Evolutionary conservation across 2,329 filamentous ascomycete species (phyloP), one percentile per base, ranked within the genome.

Genomic region (Sordariomycetes sp.): DNA sequence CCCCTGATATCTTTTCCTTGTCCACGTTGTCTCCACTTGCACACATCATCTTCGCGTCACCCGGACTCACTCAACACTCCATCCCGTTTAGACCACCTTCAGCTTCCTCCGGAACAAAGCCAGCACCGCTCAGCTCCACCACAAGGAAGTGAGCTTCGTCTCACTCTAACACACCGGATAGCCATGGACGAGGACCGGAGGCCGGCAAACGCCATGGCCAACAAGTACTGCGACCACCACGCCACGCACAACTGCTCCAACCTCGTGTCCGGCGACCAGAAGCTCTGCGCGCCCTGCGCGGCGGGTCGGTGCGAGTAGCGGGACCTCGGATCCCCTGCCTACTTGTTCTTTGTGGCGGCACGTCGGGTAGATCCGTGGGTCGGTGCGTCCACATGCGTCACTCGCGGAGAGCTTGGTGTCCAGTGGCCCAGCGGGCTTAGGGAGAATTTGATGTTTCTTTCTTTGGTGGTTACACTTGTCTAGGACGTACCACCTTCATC

Each of bases 141-240:
- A n/a, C 39, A 15, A 45, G 2, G 15, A 15, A 6, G n/a, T n/a
- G n/a, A n/a, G 39, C 15, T 17, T 7, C 39, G 15, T n/a, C 4
- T 32, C 28, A 8, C 28, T 8, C 6, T 2, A 45, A 3, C 45
- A 24, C 45, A 50, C 17, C n/a, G 2, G n/a, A 10, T 12, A 22
- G 20, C 22, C 45, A 57, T 57, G 56, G 56, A 54, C 20, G 17
- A 22, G 3, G 35, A 45, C 45, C 32, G 15, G 10, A 24, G 45
- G 10, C 48, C 55, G n/a, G 28, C 48, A 7, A 52, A 52, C 28
- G 36, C 54, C 2, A 60, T 60, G 59, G 58, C 59, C 42, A 52
- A 59, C 53, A 60, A 59, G 20, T 59, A 56, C 48, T 60, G 59
- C 56, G 53, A 57, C 53, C 59, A 60, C 53, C 50, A 58, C 54